Base-by-base conservation (phyloP, 2,329 filamentous ascomycete genomes). In the Diaporthe ampelina region DNA sequence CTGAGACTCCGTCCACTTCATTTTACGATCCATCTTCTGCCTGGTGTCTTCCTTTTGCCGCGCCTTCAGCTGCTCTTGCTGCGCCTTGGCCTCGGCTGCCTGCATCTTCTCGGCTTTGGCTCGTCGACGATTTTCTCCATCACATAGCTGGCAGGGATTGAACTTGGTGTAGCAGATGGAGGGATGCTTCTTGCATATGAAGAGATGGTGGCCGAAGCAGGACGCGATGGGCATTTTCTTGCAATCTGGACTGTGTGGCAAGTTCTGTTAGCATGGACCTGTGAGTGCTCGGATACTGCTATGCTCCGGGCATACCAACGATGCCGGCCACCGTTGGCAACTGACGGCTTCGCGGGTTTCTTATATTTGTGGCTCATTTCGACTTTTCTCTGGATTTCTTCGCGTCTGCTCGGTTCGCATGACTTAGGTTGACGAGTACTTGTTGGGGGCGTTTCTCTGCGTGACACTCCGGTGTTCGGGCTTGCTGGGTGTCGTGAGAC, bases 131-230 rank as follows among this genome's bases (percentile, higher is more conserved):
- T 13, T 17, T 1, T 68, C 63, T 15, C 7, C 63, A 15, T 68
- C 48, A 17, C 63, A 68, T 15, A 54, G 15, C 13, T 37, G 32
- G 9, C 63, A 68, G 10, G 45, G 32, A 26, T 68, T 68, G 9
- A 68, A 19, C n/a, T 40, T 68, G 21, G 63, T 68, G 48, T 68
- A 68, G 63, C 63, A 68, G 6, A 54, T 48, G 1, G 9, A 15
- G 4, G n/a, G 15, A 26, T 68, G 63, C 15, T 26, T 37, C 13
- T 40, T 54, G 63, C 63, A 68, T 3, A 54, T 19, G 48, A 68
- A 68, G 7, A 68, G 63, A 21, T 54, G 63, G 3, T 21, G 21
- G 32, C 63, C 63, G 15, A 68, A 68, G 17, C 63, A 68, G 48
- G 63, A 68, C 0, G 48, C 48, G 0, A 26, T 26, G 0, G 63